Evolutionary conservation across 2,329 filamentous ascomycete species (phyloP).

Genomic region (Aspergillus intermedius): DNA sequence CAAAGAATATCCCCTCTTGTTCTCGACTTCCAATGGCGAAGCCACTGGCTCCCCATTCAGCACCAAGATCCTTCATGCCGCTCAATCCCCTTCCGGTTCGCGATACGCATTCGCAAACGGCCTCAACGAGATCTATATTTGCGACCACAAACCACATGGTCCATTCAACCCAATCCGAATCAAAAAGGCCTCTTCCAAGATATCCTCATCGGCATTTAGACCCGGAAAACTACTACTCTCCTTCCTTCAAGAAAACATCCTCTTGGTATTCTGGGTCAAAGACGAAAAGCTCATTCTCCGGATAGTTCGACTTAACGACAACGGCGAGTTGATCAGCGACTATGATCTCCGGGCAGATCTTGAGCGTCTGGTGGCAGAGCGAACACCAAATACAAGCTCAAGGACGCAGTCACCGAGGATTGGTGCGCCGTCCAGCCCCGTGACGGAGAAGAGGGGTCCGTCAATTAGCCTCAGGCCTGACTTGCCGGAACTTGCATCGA

Average conservation of each 20-base stretch:
- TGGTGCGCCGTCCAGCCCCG: constrained; percentile 10
- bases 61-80: constrained; percentile 27
- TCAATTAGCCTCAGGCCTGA: constrained; percentile 9
- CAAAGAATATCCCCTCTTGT: constrained; percentile 14
- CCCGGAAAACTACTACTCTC: constrained; percentile 25
- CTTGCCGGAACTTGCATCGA: constrained; percentile 13
- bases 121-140: constrained; percentile 31
- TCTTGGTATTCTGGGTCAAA: constrained; percentile 16
- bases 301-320: constrained; percentile 18
- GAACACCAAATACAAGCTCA: constrained; percentile 7
- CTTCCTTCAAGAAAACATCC: constrained; percentile 18
- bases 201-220: constrained; percentile 26
- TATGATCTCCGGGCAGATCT: constrained; percentile 27
- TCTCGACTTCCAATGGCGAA: constrained; percentile 10
- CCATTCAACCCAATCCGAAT: constrained; percentile 21
- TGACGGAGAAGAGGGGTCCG: constrained; percentile 8
- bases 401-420: constrained; percentile 8
- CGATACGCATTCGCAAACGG: constrained; percentile 26
- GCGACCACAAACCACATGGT: constrained; percentile 24
- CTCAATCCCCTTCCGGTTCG: constrained; percentile 28
- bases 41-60: constrained; percentile 24
- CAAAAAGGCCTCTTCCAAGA: constrained; percentile 26
- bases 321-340: constrained; percentile 21
- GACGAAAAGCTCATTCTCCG: constrained; percentile 21
- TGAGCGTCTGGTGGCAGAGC: constrained; percentile 20